Evolutionary conservation across 108 stramenopile genomes (phyloP).

Genomic region (Cylindrotheca closterium): DNA sequence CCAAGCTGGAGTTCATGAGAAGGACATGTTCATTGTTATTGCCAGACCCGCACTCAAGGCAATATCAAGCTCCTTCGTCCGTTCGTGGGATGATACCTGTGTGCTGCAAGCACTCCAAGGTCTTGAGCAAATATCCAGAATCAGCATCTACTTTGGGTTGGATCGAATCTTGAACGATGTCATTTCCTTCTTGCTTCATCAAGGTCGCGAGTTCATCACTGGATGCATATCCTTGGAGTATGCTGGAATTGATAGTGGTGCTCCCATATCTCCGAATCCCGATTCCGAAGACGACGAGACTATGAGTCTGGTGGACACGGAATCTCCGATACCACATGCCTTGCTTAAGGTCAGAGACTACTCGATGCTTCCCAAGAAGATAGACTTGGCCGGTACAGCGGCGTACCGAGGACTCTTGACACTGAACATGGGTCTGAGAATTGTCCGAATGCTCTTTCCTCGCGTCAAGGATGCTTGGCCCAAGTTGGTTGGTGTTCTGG

Average conservation of each 20-base stretch:
- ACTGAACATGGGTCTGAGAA: slow-evolving; percentile 63
- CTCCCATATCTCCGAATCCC: slow-evolving; percentile 26
- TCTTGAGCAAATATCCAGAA: slow-evolving; percentile 60
- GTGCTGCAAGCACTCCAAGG: slow-evolving; percentile 76
- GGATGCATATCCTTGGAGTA: slow-evolving; percentile 58
- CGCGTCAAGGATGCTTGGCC: slow-evolving; percentile 60
- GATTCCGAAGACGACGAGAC: slow-evolving; percentile 30
- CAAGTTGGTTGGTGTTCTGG: slow-evolving; percentile 59
- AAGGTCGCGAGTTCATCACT: slow-evolving; percentile 68
- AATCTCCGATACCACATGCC: slow-evolving; percentile 39
- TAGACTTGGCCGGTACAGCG: slow-evolving; percentile 61
- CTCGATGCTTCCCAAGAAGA: slow-evolving; percentile 13
- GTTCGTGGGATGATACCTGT: slow-evolving; percentile 84
- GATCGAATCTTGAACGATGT: slow-evolving; percentile 68
- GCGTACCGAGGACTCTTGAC: slow-evolving; percentile 76
- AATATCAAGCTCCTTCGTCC: slow-evolving; percentile 74
- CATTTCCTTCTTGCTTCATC: slow-evolving; percentile 52
- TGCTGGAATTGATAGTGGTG: slow-evolving; percentile 37
- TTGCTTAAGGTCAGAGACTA: slow-evolving; percentile 30
- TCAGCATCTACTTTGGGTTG: slow-evolving; percentile 64
- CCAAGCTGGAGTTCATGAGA: slow-evolving; percentile 83
- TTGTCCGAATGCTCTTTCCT: slow-evolving; percentile 57
- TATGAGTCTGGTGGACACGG: slow-evolving; percentile 41
- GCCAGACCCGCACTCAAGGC: slow-evolving; percentile 65
- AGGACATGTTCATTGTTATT: slow-evolving; percentile 87